Evolutionary conservation across 1,139 yeast genomes (phyloP), one percentile per base, ranked within the genome.

Genomic region (Magnusiomyces paraingens): DNA sequence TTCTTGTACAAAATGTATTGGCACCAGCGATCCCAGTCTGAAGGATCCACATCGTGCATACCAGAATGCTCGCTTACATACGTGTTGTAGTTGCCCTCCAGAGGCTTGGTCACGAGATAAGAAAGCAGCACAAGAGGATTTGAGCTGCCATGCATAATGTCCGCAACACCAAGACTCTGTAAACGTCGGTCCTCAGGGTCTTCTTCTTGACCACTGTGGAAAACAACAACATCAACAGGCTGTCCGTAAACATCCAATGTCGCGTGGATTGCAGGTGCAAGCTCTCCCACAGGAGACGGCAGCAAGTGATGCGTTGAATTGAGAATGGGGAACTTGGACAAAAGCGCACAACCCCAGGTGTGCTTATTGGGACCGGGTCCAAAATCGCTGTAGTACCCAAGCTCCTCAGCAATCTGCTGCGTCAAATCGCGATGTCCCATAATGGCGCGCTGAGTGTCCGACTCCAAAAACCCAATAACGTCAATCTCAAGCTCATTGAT

Each of bases 341-440:
- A 75, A 58, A 93, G 76, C 1, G 94, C 94, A 51, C 94, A 86
- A 45, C 99, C 99, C 99, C 99, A 93, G 0, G 99, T 93, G 70
- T 93, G 98, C 70, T 91, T 86, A 68, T 90, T 88, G 55, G 99
- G 97, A 14, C 98, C 97, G 2, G 99, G 99, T 14, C 99, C 99
- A 66, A 83, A 93, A 70, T 93, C 99, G 22, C 84, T 91, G 67
- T 91, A 93, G 93, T 89, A 89, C 39, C 91, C 93, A 62, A 93
- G 77, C 62, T 91, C 96, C 70, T 90, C 96, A 0, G 97, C 96
- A 58, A 93, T 75, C 58, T 83, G 83, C 71, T 89, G 96, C 0
- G 98, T 90, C 66, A 93, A 75, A 65, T 93, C 99, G 64, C 99
- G 80, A 72, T 90, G 88, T 48, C 99, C 99, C 78, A 94, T 94